Base-by-base conservation (phyloP, 2,329 filamentous ascomycete genomes). In the Trichoderma atroviride region DNA sequence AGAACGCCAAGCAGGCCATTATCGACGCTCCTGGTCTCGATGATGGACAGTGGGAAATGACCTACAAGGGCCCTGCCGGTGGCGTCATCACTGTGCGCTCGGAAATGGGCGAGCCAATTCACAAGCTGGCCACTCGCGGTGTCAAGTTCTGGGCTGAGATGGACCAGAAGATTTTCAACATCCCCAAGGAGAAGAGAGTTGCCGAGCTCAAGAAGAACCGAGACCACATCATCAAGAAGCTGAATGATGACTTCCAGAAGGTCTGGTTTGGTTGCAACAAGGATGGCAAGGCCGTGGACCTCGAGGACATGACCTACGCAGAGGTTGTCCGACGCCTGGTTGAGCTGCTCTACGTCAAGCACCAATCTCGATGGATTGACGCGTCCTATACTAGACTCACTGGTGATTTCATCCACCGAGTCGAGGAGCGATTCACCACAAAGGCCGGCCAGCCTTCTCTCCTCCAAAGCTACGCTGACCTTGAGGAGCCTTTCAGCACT, bases 101-200 rank as follows among this genome's bases (percentile, higher is more conserved):
- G 1, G 96, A 99, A 83, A 99, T 99, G 96, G 96, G 96, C 57
- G 96, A 99, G 85, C 96, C 96, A 6, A 99, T 99, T 72, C 96
- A 99, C 85, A 99, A 99, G 85, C 88, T 99, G 70, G 96, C 96
- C 19, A 99, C 96, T 60, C 92, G 96, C 70, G 96, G 96, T 87
- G 94, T 99, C 59, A 85, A 89, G 67, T 97, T 99, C 85, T 99
- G 96, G 96, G 91, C 94, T 61, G 96, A 99, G 83, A 97, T 99
- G 94, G 96, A 99, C 78, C 89, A 96, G 81, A 97, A 97, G 83
- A 98, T 99, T 76, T 99, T 99, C 85, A 92, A 89, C 78, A 84
- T 99, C 60, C 94, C 97, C 81, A 97, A 97, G 84, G 93, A 95
- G 77, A 97, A 97, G 86, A 91, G 94, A 53, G 85, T 97, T 27